Conservation (phyloP, 768 basidiomycete genomes). For the Macrolepiota fuliginosa region DNA sequence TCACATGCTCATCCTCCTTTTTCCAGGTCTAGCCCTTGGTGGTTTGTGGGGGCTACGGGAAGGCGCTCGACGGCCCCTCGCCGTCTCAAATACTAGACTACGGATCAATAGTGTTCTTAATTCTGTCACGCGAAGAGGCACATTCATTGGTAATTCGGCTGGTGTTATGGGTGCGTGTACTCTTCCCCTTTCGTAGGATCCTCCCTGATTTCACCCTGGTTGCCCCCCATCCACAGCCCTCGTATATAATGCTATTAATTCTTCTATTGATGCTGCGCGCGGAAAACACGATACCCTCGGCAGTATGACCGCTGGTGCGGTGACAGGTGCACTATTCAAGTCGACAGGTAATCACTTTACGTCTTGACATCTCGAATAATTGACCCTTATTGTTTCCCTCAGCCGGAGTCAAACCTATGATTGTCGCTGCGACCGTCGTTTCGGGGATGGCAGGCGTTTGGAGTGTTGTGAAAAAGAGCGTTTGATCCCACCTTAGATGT, state of each 20-base stretch:
- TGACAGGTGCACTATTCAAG: slow-evolving; percentile 91
- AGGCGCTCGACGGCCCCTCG: slow-evolving; percentile 84
- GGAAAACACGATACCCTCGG: slow-evolving; percentile 91
- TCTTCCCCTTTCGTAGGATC: slow-evolving; percentile 26
- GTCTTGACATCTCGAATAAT: slow-evolving; percentile 31
- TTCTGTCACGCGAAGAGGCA: slow-evolving; percentile 94
- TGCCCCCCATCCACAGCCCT: slow-evolving; percentile 63
- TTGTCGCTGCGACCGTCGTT: slow-evolving; percentile 86
- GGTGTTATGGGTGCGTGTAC: slow-evolving; percentile 87
- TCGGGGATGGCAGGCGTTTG: slow-evolving; percentile 89
- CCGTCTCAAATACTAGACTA: slow-evolving; percentile 80
- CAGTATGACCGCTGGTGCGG: slow-evolving; percentile 87
- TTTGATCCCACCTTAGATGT: slow-evolving; percentile 56
- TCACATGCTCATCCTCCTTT: slow-evolving; percentile 71
- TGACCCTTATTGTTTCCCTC: slow-evolving; percentile 37
- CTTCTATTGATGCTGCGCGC: slow-evolving; percentile 83
- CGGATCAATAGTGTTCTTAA: slow-evolving; percentile 97
- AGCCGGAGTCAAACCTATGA: slow-evolving; percentile 91
- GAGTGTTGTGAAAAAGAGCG: slow-evolving; percentile 91
- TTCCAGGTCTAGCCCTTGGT: slow-evolving; percentile 89
- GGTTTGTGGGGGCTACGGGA: slow-evolving; percentile 96
- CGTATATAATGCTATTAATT: slow-evolving; percentile 95
- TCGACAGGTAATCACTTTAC: slow-evolving; percentile 74
- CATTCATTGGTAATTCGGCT: slow-evolving; percentile 97
- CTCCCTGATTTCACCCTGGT: slow-evolving; percentile 22